Evolutionary conservation across 2,329 filamentous ascomycete genomes (phyloP), one percentile per base, ranked within the genome.

Genomic region (Cytospora piceae): DNA sequence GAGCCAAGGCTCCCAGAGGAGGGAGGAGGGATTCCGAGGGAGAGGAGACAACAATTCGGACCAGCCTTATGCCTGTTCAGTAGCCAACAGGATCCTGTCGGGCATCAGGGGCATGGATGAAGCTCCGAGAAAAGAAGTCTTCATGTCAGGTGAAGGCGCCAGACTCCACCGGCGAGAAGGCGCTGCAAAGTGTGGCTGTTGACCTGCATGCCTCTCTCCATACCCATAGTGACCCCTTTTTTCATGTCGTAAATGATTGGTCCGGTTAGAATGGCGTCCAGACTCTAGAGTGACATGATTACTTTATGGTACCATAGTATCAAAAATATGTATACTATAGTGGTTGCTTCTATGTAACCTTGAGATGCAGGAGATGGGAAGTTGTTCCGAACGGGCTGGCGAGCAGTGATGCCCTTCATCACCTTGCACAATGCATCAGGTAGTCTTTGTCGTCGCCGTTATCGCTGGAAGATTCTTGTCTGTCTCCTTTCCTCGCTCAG

Each of bases 91-190:
- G 22, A 4, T 29, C 51, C 29, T 39, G 39, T 32, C 29, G n/a
- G 52, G 24, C 52, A 54, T 29, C 32, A 34, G 56, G n/a, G 27
- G 24, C 52, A 54, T 29, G 46, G 34, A 63, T 54, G 51, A 37
- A 57, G 61, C 53, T 52, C 61, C 42, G 54, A 52, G 53, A 27
- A 55, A 52, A 57, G 53, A 32, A 57, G 53, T 63, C 53, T 63
- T 57, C 39, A 63, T 54, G 61, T 63, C 61, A 63, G 61, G 61
- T 63, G 53, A 57, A 63, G 53, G 61, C n/a, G 29, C 55, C 55
- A 55, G 61, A 56, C 53, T 27, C 61, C 61, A 57, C 55, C 27
- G 34, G 24, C 52, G 39, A 53, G 22, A 22, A 53, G 53, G 61
- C 61, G 53, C 32, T 46, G 31, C 55, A 51, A 31, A 57, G 22